Base-by-base conservation (phyloP, 306 rosid species). In the Crataegus laevigata region DNA sequence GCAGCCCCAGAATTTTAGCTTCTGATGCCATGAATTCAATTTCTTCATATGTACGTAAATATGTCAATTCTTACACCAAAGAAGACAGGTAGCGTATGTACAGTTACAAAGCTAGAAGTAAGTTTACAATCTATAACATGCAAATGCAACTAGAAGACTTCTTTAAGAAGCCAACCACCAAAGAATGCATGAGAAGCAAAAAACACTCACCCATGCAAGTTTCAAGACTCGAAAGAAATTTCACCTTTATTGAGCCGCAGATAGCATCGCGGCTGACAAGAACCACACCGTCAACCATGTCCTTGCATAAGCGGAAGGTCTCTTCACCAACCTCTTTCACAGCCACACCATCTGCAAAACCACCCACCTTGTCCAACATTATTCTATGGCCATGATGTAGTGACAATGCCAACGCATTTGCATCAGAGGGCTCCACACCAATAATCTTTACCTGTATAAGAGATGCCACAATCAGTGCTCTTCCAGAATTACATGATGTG, bases 331-430 rank as follows among this genome's bases (percentile, higher is more conserved):
- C 99, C 85, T 96, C 99, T 82, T 92, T 92, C 65, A 96, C 97
- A 75, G 98, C 98, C n/a, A 96, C 98, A 69, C 99, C 98, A 77
- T 96, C 99, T 45, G 99, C 96, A 85, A 92, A 96, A 55, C 93
- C 92, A 80, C 99, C 99, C 43, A 89, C 96, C 83, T 88, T 80
- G 71, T 92, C 93, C 82, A 94, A 83, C 26, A 92, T 68, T 79
- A 94, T 89, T 81, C 99, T 92, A 52, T 89, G 83, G 34, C 91
- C 98, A 70, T 90, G 97, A 88, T 86, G 90, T 28, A 94, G 83
- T 34, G 99, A 92, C 75, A 92, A 72, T 1, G 99, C 98, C 99
- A 96, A 84, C 40, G 97, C 96, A 88, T 96, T 96, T 38, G 99
- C 98, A 78, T 96, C 99, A 45, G 78, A 72, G 13, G 98, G 99